phyloP scores from a whole-genome alignment of 1,139 yeast genomes.

The Neolecta irregularis region DNA sequence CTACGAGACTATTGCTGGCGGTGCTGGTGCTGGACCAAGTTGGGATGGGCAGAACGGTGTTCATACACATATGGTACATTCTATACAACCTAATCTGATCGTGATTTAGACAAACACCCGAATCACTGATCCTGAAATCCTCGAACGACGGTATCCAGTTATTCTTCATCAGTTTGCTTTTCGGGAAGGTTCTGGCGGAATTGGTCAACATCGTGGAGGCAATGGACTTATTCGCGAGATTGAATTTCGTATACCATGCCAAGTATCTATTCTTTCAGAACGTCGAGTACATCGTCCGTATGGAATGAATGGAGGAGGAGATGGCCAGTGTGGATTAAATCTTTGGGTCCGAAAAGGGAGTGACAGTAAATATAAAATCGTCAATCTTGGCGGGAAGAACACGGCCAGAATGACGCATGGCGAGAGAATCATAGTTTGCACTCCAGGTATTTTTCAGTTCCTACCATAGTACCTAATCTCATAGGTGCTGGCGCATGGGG shows the following conservation, averaged over 20 bases:
- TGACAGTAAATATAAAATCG: slow-evolving; percentile 14
- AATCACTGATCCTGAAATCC: slow-evolving; percentile 53
- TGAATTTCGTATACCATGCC: slow-evolving; percentile 39
- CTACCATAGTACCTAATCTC: too few relatives aligned
- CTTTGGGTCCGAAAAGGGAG: slow-evolving; percentile 29
- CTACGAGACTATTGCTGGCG: slow-evolving; percentile 32
- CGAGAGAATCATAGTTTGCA: slow-evolving; percentile 37
- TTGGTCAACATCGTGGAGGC: slow-evolving; percentile 42
- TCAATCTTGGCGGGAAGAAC: slow-evolving; percentile 45
- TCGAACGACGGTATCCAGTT: slow-evolving; percentile 53
- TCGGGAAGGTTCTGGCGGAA: slow-evolving; percentile 43
- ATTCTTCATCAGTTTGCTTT: slow-evolving; percentile 40
- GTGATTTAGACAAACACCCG: slow-evolving; percentile 59
- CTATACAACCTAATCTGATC: too few relatives aligned
- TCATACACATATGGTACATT: slow-evolving; percentile 56
- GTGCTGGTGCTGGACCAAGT: slow-evolving; percentile 47
- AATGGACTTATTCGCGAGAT: slow-evolving; percentile 48
- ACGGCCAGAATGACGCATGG: slow-evolving; percentile 37
- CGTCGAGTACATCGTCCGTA: slow-evolving; percentile 45
- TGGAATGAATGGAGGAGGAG: slow-evolving; percentile 45
- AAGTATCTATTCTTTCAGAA: slow-evolving; percentile 46
- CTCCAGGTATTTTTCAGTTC: slow-evolving; percentile 41
- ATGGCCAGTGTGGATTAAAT: slow-evolving; percentile 46
- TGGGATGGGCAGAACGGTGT: slow-evolving; percentile 53
- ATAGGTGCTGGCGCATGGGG: too few relatives aligned